phyloP scores from a whole-genome alignment of 371 early-diverging fungal species.

The Blakeslea trispora region DNA sequence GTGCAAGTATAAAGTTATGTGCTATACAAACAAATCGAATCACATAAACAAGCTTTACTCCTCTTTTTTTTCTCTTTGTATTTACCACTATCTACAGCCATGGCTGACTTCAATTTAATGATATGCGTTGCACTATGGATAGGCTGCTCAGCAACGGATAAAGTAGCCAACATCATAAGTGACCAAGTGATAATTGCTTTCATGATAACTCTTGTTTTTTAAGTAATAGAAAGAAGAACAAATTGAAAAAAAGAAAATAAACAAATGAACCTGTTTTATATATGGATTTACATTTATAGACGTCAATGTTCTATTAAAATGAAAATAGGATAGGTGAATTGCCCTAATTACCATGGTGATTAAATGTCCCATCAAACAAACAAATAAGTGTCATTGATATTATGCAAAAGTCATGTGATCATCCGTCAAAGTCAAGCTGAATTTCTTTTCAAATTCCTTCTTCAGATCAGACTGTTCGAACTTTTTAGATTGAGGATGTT shows the following conservation, averaged over 20 bases:
- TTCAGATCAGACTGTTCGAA: constrained; percentile 24
- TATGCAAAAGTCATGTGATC: constrained; percentile 26
- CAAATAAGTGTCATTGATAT: not conserved
- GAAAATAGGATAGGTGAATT: constrained; percentile 18
- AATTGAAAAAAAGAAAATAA: constrained; percentile 5
- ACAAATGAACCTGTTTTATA: not conserved
- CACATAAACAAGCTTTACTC: not conserved
- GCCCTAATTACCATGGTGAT: not conserved
- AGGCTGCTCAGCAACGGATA: not conserved
- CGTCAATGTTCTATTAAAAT: constrained; percentile 4
- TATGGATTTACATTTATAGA: not conserved
- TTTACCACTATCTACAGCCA: constrained; percentile 1
- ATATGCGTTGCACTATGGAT: not conserved
- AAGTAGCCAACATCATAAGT: too few relatives aligned
- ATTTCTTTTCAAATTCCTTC: constrained; percentile 28
- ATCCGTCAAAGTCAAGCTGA: constrained; percentile 22
- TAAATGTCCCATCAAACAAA: constrained; percentile 3
- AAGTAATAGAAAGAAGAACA: not conserved
- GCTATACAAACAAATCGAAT: constrained; percentile 4
- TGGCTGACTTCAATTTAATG: not conserved
- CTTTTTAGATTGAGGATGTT: constrained; percentile 34
- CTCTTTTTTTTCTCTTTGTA: too few relatives aligned
- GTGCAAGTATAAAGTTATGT: constrained; percentile 7
- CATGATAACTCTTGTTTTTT: not conserved
- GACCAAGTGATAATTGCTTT: not conserved